These are phyloP conservation scores for Kodamaea arcana DNA, from an alignment of 1,139 yeast genomes.

Conservation along the genomic window DNA sequence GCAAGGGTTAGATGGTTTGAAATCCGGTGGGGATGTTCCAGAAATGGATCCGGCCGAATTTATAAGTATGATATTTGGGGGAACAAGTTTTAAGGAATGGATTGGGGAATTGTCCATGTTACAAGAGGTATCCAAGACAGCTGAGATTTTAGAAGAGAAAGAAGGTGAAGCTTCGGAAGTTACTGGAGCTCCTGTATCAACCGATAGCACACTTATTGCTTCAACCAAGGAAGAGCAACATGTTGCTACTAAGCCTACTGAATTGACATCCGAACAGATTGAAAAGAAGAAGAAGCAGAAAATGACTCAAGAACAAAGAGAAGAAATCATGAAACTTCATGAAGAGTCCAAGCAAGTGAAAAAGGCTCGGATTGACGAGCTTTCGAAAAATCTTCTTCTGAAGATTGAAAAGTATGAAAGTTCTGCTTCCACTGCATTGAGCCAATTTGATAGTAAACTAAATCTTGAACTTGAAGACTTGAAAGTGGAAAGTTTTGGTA, in stretches of 20 bases:
- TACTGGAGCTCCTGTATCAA: neutral
- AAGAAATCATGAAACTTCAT: slow-evolving; percentile 48
- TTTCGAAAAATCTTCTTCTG: slow-evolving; percentile 43
- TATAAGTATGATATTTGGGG: slow-evolving; percentile 71
- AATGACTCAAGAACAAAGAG: slow-evolving; percentile 49
- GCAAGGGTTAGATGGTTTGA: slow-evolving; percentile 42
- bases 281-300: slow-evolving; percentile 28
- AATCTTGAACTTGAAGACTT: slow-evolving; percentile 58
- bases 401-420: slow-evolving; percentile 39
- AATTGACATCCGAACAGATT: slow-evolving; percentile 11
- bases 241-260: neutral
- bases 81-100: slow-evolving; percentile 83
- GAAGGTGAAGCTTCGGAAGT: slow-evolving; percentile 5
- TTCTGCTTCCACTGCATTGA: slow-evolving; percentile 28
- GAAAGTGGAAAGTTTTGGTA: slow-evolving; percentile 47
- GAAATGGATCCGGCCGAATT: slow-evolving; percentile 61
- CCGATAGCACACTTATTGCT: slow-evolving; percentile 1
- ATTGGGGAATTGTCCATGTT: slow-evolving; percentile 69
- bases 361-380: slow-evolving; percentile 50
- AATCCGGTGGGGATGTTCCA: slow-evolving; percentile 20
- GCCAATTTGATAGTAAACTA: slow-evolving; percentile 37
- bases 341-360: slow-evolving; percentile 55
- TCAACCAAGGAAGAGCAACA: neutral
- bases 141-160: slow-evolving; percentile 41
- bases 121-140: slow-evolving; percentile 55